Evolutionary conservation across 169 alveolate species (phyloP), one percentile per base, ranked within the genome.

Genomic region (Theileria annulata): DNA sequence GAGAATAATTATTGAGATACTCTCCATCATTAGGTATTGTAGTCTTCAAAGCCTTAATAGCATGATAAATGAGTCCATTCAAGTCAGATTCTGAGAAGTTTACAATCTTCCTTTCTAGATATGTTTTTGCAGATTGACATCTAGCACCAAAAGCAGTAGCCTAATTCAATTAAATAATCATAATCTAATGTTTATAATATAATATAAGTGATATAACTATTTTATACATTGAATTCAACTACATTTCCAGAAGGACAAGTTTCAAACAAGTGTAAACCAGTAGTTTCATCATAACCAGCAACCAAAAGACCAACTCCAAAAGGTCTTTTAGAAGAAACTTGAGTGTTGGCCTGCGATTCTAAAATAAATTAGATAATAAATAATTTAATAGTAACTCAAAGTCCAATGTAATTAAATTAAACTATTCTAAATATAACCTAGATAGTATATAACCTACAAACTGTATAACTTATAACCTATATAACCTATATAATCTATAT

Each of bases 131-230:
- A 15, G 98, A 93, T 87, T 98, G 98, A n/a, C 97, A 94, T 66
- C 99, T 90, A 17, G 99, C 96, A 54, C 99, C 99, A 72, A 98
- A 95, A 17, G 99, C 99, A 87, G 95, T 88, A 21, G 99, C 98
- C 93, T 93, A 33, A 17, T 31, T 59, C 9, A 23, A 31, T 63
- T 63, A 63, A 31, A 13, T n/a, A 30, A 17, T 31, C 19, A 27
- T 10, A 2, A 19, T 31, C 0, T 27, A 33, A 0, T n/a, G 0
- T 3, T n/a, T 3, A 5, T 4, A 47, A 5, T 42, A 21, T 19
- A 13, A n/a, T 54, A 62, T 4, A n/a, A 54, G 30, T 3, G 10
- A 54, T 54, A 17, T 63, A 30, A 30, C 23, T 1, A 10, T 6
- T 10, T 60, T 79, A 56, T 60, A 91, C 96, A 75, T 92, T 75